Evolutionary conservation across 1,284 basidiomycete genomes (phyloP), one percentile per base, ranked within the genome.

Genomic region (Puccinia coronata): DNA sequence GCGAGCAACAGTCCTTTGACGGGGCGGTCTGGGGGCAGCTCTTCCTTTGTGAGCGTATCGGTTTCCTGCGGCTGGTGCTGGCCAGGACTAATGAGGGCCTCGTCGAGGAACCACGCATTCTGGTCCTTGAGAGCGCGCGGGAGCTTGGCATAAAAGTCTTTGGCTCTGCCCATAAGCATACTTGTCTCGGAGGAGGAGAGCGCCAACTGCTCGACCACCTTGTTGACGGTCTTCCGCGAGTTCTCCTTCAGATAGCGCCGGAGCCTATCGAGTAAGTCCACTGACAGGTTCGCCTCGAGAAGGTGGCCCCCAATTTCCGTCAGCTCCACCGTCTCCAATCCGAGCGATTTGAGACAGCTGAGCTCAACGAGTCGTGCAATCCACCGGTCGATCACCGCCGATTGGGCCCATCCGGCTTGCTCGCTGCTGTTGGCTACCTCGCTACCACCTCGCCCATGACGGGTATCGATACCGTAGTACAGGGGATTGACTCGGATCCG

Each of bases 401-500:
- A 80, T 57, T 59, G 55, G 3, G 36, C 69, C 67, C 65, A 71
- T 59, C 43, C 55, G 14, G 41, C 14, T 67, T 23, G 63, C 36
- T 67, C 41, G n/a, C 47, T 55, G 39, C 63, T 34, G 1, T 80
- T n/a, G 36, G 5, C 51, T 43, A 23, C 69, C 23, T 51, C 16
- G 39, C 31, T 36, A 18, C 31, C 25, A 39, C 72, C 36, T 59
- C 72, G 51, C 25, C 72, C 72, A 36, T 59, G 72, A 28, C 72
- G 72, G 41, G 25, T 59, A 53, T 74, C 59, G 51, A 80, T 74
- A 59, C 49, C 79, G 59, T 80, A 80, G 71, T 80, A 73, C 31
- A 70, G 41, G 51, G 79, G 57, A 55, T 80, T 80, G 28, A 65
- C 41, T 18, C 6, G 28, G 36, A 80, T 39, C 23, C 78, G 47